Evolutionary conservation across 2,329 filamentous ascomycete genomes (phyloP).

Genomic region (Stachybotrys chartarum): DNA sequence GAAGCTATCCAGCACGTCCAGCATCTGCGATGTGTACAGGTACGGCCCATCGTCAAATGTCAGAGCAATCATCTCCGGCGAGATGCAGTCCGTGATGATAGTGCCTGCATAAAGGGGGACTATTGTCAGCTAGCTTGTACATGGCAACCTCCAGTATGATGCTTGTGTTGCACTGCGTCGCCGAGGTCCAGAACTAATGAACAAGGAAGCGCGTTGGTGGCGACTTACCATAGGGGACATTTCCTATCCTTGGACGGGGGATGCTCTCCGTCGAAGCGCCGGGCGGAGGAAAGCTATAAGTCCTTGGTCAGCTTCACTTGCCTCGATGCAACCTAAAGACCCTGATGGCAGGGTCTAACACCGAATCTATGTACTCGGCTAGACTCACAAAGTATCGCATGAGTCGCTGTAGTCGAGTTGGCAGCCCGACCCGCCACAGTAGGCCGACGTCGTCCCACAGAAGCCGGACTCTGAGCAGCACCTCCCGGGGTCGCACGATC

Average conservation of each 20-base stretch:
- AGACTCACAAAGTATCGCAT: constrained; percentile 33
- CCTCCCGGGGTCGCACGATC: constrained; percentile 21
- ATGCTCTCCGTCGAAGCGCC: constrained; percentile 23
- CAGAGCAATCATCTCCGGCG: constrained; percentile 30
- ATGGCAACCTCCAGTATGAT: not conserved
- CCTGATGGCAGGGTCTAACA: not conserved
- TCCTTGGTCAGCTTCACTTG: constrained; percentile 5
- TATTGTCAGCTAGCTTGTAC: not conserved
- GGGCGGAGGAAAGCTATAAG: constrained; percentile 19
- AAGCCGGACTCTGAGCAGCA: constrained; percentile 30
- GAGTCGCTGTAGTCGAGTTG: constrained; percentile 31
- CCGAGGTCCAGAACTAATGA: too few species aligned
- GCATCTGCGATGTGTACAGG: constrained; percentile 30
- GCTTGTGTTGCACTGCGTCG: constrained; percentile 3
- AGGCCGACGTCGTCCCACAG: constrained; percentile 26
- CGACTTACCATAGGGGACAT: constrained; percentile 29
- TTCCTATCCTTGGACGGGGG: constrained; percentile 21
- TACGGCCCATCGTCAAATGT: constrained; percentile 42
- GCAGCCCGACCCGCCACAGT: constrained; percentile 29
- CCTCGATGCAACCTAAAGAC: not conserved
- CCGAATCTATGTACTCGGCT: not conserved
- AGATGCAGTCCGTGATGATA: constrained; percentile 26
- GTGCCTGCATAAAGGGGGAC: constrained; percentile 12
- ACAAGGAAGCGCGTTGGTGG: not conserved
- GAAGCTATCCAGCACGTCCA: constrained; percentile 26